Evolutionary conservation across 129 eudicot species (phyloP), one percentile per base, ranked within the genome.

Genomic region (Tagetes erecta): DNA sequence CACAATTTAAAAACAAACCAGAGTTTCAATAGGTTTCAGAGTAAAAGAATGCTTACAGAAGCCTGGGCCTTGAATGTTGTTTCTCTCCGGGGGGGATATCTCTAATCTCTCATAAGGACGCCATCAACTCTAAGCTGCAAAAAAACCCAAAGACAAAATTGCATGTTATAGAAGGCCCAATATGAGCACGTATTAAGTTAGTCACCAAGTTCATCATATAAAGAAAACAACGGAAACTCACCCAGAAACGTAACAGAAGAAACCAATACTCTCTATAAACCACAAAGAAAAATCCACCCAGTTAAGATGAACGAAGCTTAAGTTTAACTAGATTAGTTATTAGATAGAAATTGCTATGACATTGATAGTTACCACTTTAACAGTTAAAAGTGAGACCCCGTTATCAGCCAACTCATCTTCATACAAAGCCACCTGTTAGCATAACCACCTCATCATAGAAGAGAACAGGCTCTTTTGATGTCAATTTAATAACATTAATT

Each of bases 121-220:
- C 97, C 98, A 80, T 94, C 98, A 76, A 88, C 97, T 90, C 98
- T 88, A 60, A 90, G 97, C 98, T 94, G 86, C 68, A 75, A 79
- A 68, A 83, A 56, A 13, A 36, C 3, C 34, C 58, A 50, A 53
- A 37, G 75, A 11, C 34, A 78, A 52, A 13, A 56, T 6, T 67
- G 70, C 3, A 1, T 35, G 56, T 47, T 49, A 76, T 11, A 56
- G 8, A 42, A 59, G 67, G 80, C 57, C 8, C 13, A 38, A 58
- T 5, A 34, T 1, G 2, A 37, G 20, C 66, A 38, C 14, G 5
- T 42, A 8, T 41, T 5, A 40, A 63, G 52, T 55, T 64, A 72
- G 36, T 42, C 5, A 27, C 3, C 57, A 56, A 67, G 66, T 67
- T 51, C 58, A 68, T 63, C 35, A 66, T 58, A 12, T 45, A 0